phyloP scores from a whole-genome alignment of 1,139 yeast genomes.

The Geotrichum aggregatum region DNA sequence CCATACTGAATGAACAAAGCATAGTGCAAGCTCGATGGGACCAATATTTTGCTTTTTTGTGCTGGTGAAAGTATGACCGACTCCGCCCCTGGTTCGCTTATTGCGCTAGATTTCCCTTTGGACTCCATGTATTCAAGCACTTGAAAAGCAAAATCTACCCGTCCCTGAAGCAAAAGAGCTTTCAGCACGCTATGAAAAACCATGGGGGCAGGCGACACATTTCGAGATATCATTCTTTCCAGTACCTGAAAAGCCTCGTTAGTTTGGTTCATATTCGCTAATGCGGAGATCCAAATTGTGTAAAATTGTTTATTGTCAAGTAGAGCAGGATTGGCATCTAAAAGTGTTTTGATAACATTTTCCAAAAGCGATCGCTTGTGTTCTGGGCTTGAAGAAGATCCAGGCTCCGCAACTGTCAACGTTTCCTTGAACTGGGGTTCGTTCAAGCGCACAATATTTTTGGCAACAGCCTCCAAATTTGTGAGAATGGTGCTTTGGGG shows the following conservation, averaged over 20 bases:
- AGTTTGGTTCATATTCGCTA: conserved; percentile 28
- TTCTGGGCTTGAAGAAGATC: neutral
- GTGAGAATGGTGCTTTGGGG: conserved; percentile 24
- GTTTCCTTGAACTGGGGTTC: neutral
- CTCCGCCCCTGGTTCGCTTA: neutral
- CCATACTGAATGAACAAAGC: conserved; percentile 31
- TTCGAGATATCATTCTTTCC: conserved; percentile 30
- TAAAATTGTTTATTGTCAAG: conserved; percentile 28
- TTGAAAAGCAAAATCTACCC: conserved; percentile 25
- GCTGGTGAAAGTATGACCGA: neutral
- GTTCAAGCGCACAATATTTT: conserved; percentile 10
- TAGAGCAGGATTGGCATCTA: conserved; percentile 27
- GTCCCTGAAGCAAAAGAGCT: conserved; percentile 26
- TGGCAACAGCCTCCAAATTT: conserved; percentile 26
- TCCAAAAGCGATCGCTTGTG: neutral
- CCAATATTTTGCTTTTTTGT: conserved; percentile 19
- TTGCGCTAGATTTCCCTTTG: conserved; percentile 3
- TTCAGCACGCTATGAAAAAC: conserved; percentile 27
- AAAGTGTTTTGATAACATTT: conserved; percentile 12
- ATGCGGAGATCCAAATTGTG: conserved; percentile 32
- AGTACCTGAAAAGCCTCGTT: conserved; percentile 29
- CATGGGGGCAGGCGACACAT: conserved; percentile 24
- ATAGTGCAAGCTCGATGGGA: conserved; percentile 26
- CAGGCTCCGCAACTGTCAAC: neutral
- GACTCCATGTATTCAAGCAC: conserved; percentile 27